These are phyloP conservation scores for Aspergillus sojae DNA, from an alignment of 2,329 filamentous ascomycete species.

Conservation along the genomic window DNA sequence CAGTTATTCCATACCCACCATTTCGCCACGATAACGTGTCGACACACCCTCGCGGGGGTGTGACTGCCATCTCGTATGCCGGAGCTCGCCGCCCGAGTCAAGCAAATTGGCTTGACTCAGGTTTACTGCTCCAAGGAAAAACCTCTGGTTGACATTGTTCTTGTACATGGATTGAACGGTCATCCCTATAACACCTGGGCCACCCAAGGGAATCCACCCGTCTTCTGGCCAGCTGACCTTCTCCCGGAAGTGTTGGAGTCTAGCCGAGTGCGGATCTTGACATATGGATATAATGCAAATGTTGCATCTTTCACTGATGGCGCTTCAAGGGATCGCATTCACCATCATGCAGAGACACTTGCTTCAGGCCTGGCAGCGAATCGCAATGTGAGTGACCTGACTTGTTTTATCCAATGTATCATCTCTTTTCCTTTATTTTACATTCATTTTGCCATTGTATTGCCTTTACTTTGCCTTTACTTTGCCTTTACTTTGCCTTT, in stretches of 20 bases:
- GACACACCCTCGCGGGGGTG: background rate
- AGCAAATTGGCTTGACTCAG: slow-evolving; percentile 46
- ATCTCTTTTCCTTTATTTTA: no score
- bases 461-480: background rate
- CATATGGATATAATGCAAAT: slow-evolving; percentile 76
- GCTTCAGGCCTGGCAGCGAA: slow-evolving; percentile 65
- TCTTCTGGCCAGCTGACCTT: slow-evolving; percentile 72
- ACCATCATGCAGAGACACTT: slow-evolving; percentile 71
- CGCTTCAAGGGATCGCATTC: slow-evolving; percentile 66
- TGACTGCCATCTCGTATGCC: slow-evolving; percentile 20
- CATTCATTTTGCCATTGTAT: no score
- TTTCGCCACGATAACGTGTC: background rate
- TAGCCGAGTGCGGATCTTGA: slow-evolving; percentile 65
- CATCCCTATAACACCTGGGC: slow-evolving; percentile 66
- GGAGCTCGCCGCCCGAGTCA: slow-evolving; percentile 29
- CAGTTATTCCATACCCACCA: background rate
- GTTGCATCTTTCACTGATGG: slow-evolving; percentile 54
- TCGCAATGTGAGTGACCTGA: slow-evolving; percentile 50
- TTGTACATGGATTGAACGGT: slow-evolving; percentile 72
- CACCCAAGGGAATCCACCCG: slow-evolving; percentile 35
- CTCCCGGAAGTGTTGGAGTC: slow-evolving; percentile 62
- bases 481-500: no score
- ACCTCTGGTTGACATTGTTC: slow-evolving; percentile 58
- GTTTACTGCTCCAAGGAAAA: slow-evolving; percentile 41
- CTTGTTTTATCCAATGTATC: background rate